Evolutionary conservation across 2,329 filamentous ascomycete species (phyloP).

Genomic region (Furcasterigmium furcatum): DNA sequence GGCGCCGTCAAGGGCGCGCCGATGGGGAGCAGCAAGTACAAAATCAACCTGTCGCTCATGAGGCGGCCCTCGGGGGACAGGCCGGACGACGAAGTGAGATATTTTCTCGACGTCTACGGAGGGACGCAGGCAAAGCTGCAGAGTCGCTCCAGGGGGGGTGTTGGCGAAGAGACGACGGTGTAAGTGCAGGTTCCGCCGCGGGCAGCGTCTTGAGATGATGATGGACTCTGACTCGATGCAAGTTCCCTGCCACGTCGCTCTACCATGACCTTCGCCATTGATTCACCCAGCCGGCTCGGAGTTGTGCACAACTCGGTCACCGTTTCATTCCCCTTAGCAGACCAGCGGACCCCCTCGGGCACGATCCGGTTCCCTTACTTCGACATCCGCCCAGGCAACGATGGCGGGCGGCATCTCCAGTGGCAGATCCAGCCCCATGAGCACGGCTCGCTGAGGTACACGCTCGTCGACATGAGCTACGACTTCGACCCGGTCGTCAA

Average conservation of each 20-base stretch:
- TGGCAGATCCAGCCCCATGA: conserved; percentile 8
- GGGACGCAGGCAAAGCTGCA: neutral
- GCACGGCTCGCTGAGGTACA: conserved; percentile 9
- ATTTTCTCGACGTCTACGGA: conserved; percentile 5
- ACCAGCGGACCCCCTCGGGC: neutral
- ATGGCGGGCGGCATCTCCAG: neutral
- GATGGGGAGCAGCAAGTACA: conserved; percentile 10
- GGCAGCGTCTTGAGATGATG: neutral
- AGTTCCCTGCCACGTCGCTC: conserved; percentile 3
- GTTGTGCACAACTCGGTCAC: neutral
- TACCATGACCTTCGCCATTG: conserved; percentile 1
- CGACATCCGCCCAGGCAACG: neutral
- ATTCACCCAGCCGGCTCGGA: neutral
- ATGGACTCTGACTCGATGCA: neutral
- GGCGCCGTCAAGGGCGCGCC: conserved; percentile 2
- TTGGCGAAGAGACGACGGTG: neutral
- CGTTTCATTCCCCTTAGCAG: conserved; percentile 1
- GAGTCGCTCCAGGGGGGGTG: neutral
- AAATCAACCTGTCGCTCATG: conserved; percentile 10
- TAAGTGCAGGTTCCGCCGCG: neutral
- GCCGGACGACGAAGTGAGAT: conserved; percentile 8
- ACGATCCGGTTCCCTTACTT: conserved; percentile 7
- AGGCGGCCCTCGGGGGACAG: conserved; percentile 10
- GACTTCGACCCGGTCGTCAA: conserved; percentile 1
- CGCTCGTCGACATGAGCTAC: conserved; percentile 3